These are phyloP conservation scores for Dichomitus squalens DNA, from an alignment of 1,284 basidiomycete species.

Conservation along the genomic window DNA sequence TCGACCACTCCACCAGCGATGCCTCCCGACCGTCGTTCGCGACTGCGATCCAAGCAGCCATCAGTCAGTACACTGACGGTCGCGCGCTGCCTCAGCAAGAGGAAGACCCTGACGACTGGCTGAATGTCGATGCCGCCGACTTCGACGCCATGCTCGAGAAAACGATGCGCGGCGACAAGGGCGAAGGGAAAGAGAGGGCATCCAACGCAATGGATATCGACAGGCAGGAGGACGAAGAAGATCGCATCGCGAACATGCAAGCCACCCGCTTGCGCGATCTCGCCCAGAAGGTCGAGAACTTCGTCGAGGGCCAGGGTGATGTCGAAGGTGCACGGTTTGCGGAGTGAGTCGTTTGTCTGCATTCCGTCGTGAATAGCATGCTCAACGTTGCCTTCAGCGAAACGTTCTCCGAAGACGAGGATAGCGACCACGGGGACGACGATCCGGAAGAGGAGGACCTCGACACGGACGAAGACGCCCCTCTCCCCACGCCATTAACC, in stretches of 20 bases:
- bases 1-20: constrained; percentile 42
- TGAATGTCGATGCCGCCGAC: constrained; percentile 63
- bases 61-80: constrained; percentile 42
- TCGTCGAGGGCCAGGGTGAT: constrained; percentile 87
- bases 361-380: not conserved
- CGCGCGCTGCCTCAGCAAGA: constrained; percentile 22
- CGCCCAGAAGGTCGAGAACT: constrained; percentile 82
- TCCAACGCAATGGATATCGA: constrained; percentile 51
- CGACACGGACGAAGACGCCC: constrained; percentile 5
- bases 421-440: constrained; percentile 48
- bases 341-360: constrained; percentile 60
- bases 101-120: constrained; percentile 78
- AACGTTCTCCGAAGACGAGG: constrained; percentile 54
- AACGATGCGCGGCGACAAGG: constrained; percentile 35
- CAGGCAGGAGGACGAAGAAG: constrained; percentile 41
- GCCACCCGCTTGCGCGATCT: constrained; percentile 73
- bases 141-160: constrained; percentile 66
- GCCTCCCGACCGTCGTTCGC: constrained; percentile 74
- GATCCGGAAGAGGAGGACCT: constrained; percentile 25
- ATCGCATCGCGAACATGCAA: constrained; percentile 58
- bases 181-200: constrained; percentile 20
- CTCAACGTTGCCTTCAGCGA: constrained; percentile 46
- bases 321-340: constrained; percentile 85
- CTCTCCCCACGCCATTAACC: not conserved
- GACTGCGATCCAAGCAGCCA: constrained; percentile 64